Base-by-base conservation (phyloP, 2,329 filamentous ascomycete species). In the Exophiala sideris region DNA sequence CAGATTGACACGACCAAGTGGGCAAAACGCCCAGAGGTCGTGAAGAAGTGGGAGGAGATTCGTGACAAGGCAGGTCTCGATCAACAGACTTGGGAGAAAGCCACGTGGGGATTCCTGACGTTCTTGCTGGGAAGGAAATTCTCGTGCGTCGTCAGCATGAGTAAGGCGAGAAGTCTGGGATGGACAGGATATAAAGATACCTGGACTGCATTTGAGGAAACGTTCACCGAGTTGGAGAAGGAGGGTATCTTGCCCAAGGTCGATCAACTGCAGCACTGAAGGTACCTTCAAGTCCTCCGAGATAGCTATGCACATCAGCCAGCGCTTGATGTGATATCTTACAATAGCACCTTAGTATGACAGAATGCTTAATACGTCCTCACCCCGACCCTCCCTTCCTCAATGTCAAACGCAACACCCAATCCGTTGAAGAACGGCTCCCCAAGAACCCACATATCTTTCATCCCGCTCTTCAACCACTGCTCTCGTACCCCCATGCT, bases 161-260 rank as follows among this genome's bases (percentile, higher is more conserved):
- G 67, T 45, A 78, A 78, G 63, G 76, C 76, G 4, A 67, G 76
- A 48, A 70, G 70, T 55, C 62, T 69, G 20, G 76, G 76, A 0
- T 79, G 71, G 71, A 71, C 64, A 4, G 75, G 72, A 0, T 74
- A 67, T 49, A 52, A 56, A n/a, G 71, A 68, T 64, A 68, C 68
- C 1, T 76, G 70, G 66, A 70, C 72, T 12, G 67, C 66, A 10
- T 63, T 75, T 33, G 64, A 66, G 21, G 63, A 65, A 10, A 69
- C 67, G 2, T 73, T 75, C 53, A 61, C 65, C 9, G 59, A 65
- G 45, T 51, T 68, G n/a, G 65, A 67, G 46, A 56, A 57, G 12
- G 61, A 62, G 46, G 54, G 57, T 3, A 56, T 67, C 45, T 57
- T 68, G 41, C 66, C 66, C 6, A 55, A 56, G 29, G 33, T 32